Evolutionary conservation across 768 basidiomycete species (phyloP), one percentile per base, ranked within the genome.

Genomic region (Leccinellum luteum): DNA sequence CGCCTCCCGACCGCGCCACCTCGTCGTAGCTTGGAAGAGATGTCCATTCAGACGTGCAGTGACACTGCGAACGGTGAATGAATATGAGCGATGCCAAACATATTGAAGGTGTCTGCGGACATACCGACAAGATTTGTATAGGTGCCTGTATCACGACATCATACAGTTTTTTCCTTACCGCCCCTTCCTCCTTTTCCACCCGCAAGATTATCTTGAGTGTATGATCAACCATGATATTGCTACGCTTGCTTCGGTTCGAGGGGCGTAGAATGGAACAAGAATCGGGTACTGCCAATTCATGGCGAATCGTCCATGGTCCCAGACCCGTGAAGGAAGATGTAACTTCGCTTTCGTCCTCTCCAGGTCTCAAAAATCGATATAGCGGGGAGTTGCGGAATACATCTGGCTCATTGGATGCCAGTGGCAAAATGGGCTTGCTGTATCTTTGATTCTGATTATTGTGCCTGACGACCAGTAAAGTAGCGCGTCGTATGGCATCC

Each of bases 131-230:
- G 50, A 98, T 85, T 55, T 91, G 87, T 35, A 97, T 80, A 0
- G 94, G 93, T 0, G 85, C 86, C 69, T 93, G 88, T 58, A 95
- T 83, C 28, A 90, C 84, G 62, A 95, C 91, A 69, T 94, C 94
- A 70, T 89, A 93, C 65, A 91, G 71, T 74, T 92, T 96, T 61
- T 84, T 80, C 72, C 82, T 88, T 34, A 90, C 88, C 15, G 78
- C 75, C 21, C 68, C 63, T 64, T 91, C 86, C 60, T 92, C 92
- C 23, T 88, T 80, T 73, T 94, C 88, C 15, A 96, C 87, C 35
- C 94, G 79, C 55, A 98, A 82, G 28, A 90, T 79, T 51, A 92
- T 80, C 76, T 93, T 94, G 54, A 99, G 76, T 51, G 78, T 73
- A 69, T 99, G 96, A 0, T 79, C 75, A 38, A 97, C 81, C 15